These are phyloP conservation scores for Trichosporon faecale DNA, from an alignment of 1,284 basidiomycete species.

Conservation along the genomic window DNA sequence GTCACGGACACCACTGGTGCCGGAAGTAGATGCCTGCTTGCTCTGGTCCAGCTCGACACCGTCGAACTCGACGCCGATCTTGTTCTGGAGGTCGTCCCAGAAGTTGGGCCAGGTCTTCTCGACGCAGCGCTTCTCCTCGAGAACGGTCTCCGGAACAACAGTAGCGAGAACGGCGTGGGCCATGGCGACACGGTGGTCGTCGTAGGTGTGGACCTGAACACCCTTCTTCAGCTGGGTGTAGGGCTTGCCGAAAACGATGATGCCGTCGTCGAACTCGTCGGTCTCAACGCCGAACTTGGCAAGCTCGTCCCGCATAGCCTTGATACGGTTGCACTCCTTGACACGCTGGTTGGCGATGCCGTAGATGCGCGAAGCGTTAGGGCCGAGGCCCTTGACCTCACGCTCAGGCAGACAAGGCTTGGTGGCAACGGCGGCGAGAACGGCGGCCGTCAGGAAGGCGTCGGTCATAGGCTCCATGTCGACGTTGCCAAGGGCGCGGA, in stretches of 20 bases:
- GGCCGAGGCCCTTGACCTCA: conserved; percentile 43
- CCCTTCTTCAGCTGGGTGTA: conserved; percentile 63
- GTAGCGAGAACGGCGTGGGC: conserved; percentile 87
- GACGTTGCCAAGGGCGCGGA: conserved; percentile 79
- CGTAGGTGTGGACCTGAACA: conserved; percentile 87
- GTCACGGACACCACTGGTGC: conserved; percentile 43
- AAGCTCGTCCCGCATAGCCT: conserved; percentile 93
- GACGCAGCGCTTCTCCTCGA: conserved; percentile 96
- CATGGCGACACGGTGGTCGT: conserved; percentile 99
- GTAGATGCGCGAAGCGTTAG: conserved; percentile 70
- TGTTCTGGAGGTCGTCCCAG: conserved; percentile 95
- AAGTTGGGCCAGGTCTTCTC: conserved; percentile 99
- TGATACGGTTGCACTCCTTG: conserved; percentile 96
- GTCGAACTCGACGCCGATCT: conserved; percentile 87
- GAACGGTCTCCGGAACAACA: conserved; percentile 68
- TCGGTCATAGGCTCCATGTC: conserved; percentile 99
- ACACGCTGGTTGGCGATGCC: conserved; percentile 98
- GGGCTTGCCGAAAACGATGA: conserved; percentile 80
- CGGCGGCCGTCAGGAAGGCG: conserved; percentile 93
- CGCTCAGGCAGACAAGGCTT: conserved; percentile 54
- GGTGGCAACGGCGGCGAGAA: conserved; percentile 80
- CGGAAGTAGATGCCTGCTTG: conserved; percentile 52
- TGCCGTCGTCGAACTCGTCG: conserved; percentile 86
- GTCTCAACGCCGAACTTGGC: conserved; percentile 94
- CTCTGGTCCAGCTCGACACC: conserved; percentile 67